Evolutionary conservation across 148 eudicot genomes (phyloP).

Genomic region (Fagopyrum esculentum): DNA sequence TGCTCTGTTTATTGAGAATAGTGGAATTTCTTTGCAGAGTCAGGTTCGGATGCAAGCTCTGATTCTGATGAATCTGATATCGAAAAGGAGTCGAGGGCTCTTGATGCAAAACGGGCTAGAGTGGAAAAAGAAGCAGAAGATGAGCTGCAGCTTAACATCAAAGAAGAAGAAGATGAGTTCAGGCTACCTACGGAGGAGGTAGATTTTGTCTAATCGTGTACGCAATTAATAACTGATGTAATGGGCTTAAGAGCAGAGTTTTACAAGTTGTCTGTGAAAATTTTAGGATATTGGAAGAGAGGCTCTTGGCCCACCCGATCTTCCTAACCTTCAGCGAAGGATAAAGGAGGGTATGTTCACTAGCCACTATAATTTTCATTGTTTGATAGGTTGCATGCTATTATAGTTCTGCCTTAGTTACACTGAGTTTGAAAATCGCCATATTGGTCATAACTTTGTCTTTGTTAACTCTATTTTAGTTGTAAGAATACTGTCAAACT

Average conservation of each 20-base stretch:
- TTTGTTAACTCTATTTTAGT: slow-evolving; percentile 27
- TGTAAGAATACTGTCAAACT: slow-evolving; percentile 73
- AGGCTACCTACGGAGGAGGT: slow-evolving; percentile 70
- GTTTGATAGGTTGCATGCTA: not conserved
- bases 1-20: too few species aligned
- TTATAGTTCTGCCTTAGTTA: not conserved
- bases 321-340: slow-evolving; percentile 66
- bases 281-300: slow-evolving; percentile 77
- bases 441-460: not conserved
- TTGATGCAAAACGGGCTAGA: slow-evolving; percentile 73
- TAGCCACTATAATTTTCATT: not conserved
- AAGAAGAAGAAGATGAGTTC: slow-evolving; percentile 60
- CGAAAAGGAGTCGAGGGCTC: slow-evolving; percentile 34
- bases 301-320: slow-evolving; percentile 79
- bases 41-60: slow-evolving; percentile 20
- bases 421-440: slow-evolving; percentile 24
- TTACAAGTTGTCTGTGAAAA: slow-evolving; percentile 7
- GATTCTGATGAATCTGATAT: slow-evolving; percentile 32
- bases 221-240: not conserved
- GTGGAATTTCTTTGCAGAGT: too few species aligned
- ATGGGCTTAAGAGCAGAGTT: not conserved
- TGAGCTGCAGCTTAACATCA: slow-evolving; percentile 52
- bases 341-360: slow-evolving; percentile 75
- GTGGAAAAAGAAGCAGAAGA: slow-evolving; percentile 48
- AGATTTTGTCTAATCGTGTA: not conserved